phyloP scores from a whole-genome alignment of 805 yeast species.

The Saturnispora ahearnii region DNA sequence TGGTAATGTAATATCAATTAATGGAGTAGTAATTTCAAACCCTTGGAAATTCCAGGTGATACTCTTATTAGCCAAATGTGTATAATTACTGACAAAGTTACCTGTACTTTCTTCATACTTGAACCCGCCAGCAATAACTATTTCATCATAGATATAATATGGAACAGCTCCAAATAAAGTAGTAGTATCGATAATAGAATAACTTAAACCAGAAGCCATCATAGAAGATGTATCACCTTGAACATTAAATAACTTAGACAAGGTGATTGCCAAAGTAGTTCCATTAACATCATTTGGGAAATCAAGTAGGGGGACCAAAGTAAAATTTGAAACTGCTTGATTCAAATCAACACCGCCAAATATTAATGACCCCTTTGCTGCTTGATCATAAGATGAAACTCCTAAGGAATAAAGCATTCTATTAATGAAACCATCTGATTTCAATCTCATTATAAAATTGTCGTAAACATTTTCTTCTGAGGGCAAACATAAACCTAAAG shows the following conservation, averaged over 20 bases:
- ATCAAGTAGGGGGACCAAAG: conserved; percentile 14
- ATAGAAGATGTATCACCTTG: conserved; percentile 9
- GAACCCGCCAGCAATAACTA: conserved; percentile 32
- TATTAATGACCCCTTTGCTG: conserved; percentile 30
- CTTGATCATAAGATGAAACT: conserved; percentile 33
- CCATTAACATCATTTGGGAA: conserved; percentile 20
- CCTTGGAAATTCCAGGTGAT: conserved; percentile 48
- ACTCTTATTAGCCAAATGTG: conserved; percentile 15
- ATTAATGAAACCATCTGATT: conserved; percentile 43
- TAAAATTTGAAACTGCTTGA: conserved; percentile 38
- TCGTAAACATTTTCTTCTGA: conserved; percentile 33
- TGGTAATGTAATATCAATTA: conserved; percentile 16
- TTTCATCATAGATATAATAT: conserved; percentile 16
- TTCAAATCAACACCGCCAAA: conserved; percentile 62
- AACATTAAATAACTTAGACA: conserved; percentile 30
- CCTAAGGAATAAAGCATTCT: conserved; percentile 46
- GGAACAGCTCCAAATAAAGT: conserved; percentile 42
- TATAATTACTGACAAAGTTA: conserved; percentile 38
- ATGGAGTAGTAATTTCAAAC: conserved; percentile 39
- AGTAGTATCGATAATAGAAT: conserved; percentile 45
- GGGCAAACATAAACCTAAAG: conserved; percentile 57
- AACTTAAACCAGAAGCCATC: conserved; percentile 17
- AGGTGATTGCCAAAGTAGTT: conserved; percentile 37
- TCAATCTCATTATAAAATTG: conserved; percentile 55
- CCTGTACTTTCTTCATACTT: conserved; percentile 31